Evolutionary conservation across 2,329 filamentous ascomycete species (phyloP).

Genomic region (Aureobasidium leucospermi): DNA sequence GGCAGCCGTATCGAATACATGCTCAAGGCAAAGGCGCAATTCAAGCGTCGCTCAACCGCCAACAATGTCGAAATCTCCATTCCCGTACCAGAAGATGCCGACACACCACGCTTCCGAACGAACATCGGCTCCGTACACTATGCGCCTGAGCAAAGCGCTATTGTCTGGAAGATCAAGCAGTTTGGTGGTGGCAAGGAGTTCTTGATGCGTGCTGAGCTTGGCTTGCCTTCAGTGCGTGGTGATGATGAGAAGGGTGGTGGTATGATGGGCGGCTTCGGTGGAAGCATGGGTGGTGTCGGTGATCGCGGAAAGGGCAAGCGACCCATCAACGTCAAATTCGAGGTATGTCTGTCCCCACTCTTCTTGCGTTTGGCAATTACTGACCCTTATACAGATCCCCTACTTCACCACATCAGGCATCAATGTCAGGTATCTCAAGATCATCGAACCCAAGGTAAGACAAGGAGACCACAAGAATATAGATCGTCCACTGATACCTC

Average conservation of each 20-base stretch:
- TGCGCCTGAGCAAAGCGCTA: conserved; percentile 91
- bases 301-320: conserved; percentile 87
- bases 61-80: conserved; percentile 99
- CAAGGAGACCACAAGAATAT: not conserved
- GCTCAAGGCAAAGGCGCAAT: conserved; percentile 95
- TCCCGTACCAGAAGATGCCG: conserved; percentile 93
- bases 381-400: conserved; percentile 54
- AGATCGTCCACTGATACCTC: conserved; percentile 5
- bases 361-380: not conserved
- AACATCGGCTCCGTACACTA: conserved; percentile 98
- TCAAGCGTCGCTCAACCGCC: conserved; percentile 93
- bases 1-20: conserved; percentile 97
- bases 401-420: conserved; percentile 99
- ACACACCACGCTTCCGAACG: conserved; percentile 90
- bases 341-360: conserved; percentile 32
- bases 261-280: conserved; percentile 96
- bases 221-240: conserved; percentile 85
- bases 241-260: conserved; percentile 93
- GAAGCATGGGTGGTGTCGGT: conserved; percentile 89
- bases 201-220: conserved; percentile 93
- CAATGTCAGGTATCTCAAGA: conserved; percentile 96
- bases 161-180: conserved; percentile 99
- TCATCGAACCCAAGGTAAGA: conserved; percentile 93
- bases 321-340: conserved; percentile 98
- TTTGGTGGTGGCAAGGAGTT: conserved; percentile 99